Evolutionary conservation across 1,284 basidiomycete species (phyloP), one percentile per base, ranked within the genome.

Genomic region (Austroboletus niveus): DNA sequence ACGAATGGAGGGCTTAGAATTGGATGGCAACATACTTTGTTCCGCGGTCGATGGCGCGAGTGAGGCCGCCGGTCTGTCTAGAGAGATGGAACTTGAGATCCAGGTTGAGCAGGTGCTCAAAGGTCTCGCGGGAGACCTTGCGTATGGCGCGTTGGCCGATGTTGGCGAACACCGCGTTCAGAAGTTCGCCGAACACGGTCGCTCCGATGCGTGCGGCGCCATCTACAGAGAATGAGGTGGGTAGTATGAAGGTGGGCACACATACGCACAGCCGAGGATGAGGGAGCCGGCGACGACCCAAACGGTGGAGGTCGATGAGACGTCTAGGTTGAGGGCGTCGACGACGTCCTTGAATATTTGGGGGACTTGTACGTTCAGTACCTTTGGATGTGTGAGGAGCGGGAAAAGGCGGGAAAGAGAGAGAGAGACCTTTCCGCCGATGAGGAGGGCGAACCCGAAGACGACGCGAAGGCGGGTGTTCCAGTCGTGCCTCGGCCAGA

Each of bases 351-450:
- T 99, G 82, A 99, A 99, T 58, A 98, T 79, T 60, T 94, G 84
- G 0, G 97, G 96, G 6, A 99, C 95, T 78, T 98, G 96, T 1
- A 99, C 96, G 66, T 98, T 99, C 53, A 98, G 74, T 29, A 97
- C 72, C 88, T 90, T 46, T 24, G 20, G 10, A 36, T 8, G 43
- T 14, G 45, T 48, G 49, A 57, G 45, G 34, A 14, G 41, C 41
- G 38, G 12, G 50, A 5, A 5, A 12, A 17, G 38, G 22, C 47
- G 40, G 22, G 20, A 29, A 30, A 29, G 43, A 5, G 29, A 65
- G 29, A 65, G 49, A 55, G 43, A 48, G 55, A 95, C 91, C 81
- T 99, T 99, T 49, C 93, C 95, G 7, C 82, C 77, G 35, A 98
- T 77, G 35, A 99, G 76, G 49, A 99, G 72, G 0, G 75, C 79